A percentile compares a stretch with the other conserved stretches of the same genome.
phyloP scores from a whole-genome alignment of 1,284 basidiomycete genomes.

The Cryptococcus sp. region DNA sequence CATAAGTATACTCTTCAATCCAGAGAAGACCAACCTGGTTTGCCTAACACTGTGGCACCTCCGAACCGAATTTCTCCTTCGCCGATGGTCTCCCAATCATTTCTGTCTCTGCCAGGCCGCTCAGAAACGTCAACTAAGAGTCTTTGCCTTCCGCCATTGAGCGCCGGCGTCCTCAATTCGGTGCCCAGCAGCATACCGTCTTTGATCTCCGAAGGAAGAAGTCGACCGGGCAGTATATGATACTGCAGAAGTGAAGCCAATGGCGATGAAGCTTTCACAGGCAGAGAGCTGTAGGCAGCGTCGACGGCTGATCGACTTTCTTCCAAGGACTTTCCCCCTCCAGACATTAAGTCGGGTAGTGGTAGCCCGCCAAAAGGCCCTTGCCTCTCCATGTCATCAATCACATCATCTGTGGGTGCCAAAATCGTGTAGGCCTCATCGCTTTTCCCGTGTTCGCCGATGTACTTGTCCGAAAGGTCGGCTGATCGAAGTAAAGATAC shows the following conservation, averaged over 20 bases:
- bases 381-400: constrained; percentile 54
- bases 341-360: neutral
- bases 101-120: constrained; percentile 27
- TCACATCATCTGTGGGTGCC: constrained; percentile 83
- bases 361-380: constrained; percentile 31
- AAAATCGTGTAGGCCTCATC: constrained; percentile 71
- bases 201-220: constrained; percentile 67
- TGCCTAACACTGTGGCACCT: constrained; percentile 75
- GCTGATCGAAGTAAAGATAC: constrained; percentile 83
- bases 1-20: neutral
- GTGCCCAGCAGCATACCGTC: constrained; percentile 78
- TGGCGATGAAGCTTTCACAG: constrained; percentile 33
- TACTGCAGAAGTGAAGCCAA: constrained; percentile 58
- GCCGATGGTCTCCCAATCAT: constrained; percentile 44
- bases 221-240: constrained; percentile 81
- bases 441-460: constrained; percentile 62
- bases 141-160: constrained; percentile 71
- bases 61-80: constrained; percentile 73
- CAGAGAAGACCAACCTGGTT: constrained; percentile 61
- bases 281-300: neutral
- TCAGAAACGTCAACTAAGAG: constrained; percentile 65
- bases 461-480: constrained; percentile 66
- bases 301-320: no score
- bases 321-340: neutral
- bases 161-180: constrained; percentile 66